Evolutionary conservation across 495 filamentous ascomycete species (phyloP).

Genomic region (Daldinia childiae): DNA sequence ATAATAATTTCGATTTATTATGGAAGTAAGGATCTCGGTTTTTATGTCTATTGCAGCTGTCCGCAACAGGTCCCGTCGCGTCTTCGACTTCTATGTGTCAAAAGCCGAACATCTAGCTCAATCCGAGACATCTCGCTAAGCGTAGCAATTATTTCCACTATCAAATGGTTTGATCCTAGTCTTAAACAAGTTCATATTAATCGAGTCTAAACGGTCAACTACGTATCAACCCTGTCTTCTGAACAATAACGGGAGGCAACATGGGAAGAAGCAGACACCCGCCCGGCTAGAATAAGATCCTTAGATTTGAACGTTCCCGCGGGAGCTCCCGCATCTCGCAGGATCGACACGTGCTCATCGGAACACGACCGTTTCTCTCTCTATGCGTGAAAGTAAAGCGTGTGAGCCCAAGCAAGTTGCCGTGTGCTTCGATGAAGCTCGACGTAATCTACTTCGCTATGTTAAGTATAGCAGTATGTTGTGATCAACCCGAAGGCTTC

Average conservation of each 20-base stretch:
- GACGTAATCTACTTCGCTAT: neutral
- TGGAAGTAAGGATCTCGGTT: too few species aligned
- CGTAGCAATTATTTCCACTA: neutral
- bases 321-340: conserved; percentile 37
- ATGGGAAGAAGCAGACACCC: conserved; percentile 24
- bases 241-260: conserved; percentile 16
- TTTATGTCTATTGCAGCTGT: neutral
- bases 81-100: neutral
- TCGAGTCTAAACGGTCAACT: too few species aligned
- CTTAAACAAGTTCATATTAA: too few species aligned
- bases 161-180: too few species aligned
- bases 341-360: conserved; percentile 25
- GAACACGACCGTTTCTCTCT: conserved; percentile 10
- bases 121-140: conserved; percentile 22
- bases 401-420: conserved; percentile 16
- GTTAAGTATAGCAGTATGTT: too few species aligned
- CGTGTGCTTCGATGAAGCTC: neutral
- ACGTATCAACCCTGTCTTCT: neutral
- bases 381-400: neutral
- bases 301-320: conserved; percentile 8
- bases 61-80: conserved; percentile 6
- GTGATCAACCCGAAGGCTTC: neutral
- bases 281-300: conserved; percentile 22
- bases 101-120: neutral
- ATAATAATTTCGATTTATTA: too few species aligned